These are phyloP conservation scores for Dryas octopetala DNA, from an alignment of 306 rosid species.

Conservation along the genomic window DNA sequence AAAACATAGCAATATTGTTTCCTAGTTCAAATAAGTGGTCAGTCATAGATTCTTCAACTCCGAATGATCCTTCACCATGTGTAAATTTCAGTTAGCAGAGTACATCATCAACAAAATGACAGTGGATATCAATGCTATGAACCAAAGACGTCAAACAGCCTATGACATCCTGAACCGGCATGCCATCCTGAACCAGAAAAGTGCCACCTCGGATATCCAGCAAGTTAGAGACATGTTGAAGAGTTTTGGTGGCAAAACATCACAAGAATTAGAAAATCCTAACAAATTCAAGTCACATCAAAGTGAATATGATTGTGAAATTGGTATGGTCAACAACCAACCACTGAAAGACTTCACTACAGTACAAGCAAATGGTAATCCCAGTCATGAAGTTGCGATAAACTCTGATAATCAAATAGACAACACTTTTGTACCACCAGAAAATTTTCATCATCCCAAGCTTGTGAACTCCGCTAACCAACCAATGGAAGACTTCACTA, in stretches of 20 bases:
- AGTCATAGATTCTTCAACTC: not conserved
- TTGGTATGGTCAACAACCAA: not conserved
- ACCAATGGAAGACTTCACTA: not conserved
- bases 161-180: slow-evolving; percentile 48
- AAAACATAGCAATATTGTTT: no score
- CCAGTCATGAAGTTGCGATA: not conserved
- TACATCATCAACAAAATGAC: slow-evolving; percentile 48
- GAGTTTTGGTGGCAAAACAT: slow-evolving; percentile 46
- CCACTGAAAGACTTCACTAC: not conserved
- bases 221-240: slow-evolving; percentile 32
- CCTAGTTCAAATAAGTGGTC: not conserved
- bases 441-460: slow-evolving; percentile 6
- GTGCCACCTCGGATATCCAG: slow-evolving; percentile 22
- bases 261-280: slow-evolving; percentile 7
- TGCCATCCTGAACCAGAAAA: slow-evolving; percentile 46
- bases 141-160: slow-evolving; percentile 56
- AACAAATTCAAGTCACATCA: not conserved
- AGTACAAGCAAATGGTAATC: not conserved
- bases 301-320: not conserved
- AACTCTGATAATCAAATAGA: not conserved
- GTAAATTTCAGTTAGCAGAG: slow-evolving; percentile 49
- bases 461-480: not conserved
- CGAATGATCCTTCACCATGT: not conserved
- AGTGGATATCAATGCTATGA: slow-evolving; percentile 47
- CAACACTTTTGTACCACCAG: not conserved